Base-by-base conservation (phyloP, 1,139 yeast genomes). In the Hyphopichia wangnamkhiaoensis region DNA sequence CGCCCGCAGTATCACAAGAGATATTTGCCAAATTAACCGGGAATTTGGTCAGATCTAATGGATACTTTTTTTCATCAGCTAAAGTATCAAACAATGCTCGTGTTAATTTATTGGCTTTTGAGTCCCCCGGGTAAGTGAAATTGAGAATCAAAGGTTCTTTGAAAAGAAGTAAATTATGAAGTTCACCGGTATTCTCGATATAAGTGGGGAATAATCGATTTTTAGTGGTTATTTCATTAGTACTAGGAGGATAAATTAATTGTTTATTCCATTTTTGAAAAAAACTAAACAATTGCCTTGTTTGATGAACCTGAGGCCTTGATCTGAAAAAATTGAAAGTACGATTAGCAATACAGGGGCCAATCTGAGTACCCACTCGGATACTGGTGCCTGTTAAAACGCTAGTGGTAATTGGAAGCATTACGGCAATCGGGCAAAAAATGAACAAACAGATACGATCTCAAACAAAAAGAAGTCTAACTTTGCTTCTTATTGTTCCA, bases 101-200 rank as follows among this genome's bases (percentile, higher is more conserved):
- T 2, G 94, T 84, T 35, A 85, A 71, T 45, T 71, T 71, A 54
- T 84, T 81, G 45, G 84, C 79, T 33, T 72, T 65, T 3, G 75
- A 68, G 49, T 84, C 88, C 7, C 89, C 88, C 42, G 82, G 70
- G 35, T 79, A 66, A 1, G 91, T 85, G 63, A 88, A 88, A 56
- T 87, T 85, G 48, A 87, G 69, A 40, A 87, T 61, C 39, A 86
- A 61, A 2, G 95, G 94, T 29, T 76, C 71, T 45, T 75, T 75
- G 41, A 67, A 66, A n/a, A 78, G 56, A 33, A 83, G 54, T 38
- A 81, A 56, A 37, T 76, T 75, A 39, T 80, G 79, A 37, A 86
- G 61, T 48, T 86, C 94, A 38, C 62, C 59, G 28, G 68, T 68
- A 39, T 65, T 67, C 44, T 79, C 64, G 21, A 84, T 47, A 43